Base-by-base conservation (phyloP, 306 rosid species). In the Morella rubra region DNA sequence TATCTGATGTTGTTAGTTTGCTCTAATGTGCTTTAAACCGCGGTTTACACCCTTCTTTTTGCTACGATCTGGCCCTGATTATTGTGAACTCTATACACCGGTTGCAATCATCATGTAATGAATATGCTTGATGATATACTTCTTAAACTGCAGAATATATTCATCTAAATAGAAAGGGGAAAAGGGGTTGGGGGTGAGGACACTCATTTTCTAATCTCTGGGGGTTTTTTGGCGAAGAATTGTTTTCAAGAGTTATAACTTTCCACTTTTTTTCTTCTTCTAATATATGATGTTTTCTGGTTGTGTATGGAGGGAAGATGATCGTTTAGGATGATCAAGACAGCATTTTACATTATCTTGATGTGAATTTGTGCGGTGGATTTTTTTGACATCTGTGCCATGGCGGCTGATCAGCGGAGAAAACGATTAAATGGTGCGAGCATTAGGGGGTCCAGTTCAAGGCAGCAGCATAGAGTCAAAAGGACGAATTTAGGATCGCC, bases 321-420 rank as follows among this genome's bases (percentile, higher is more conserved):
- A 75, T 80, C 12, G 44, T 60, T 67, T 59, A 73, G 79, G 74
- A 77, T 64, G 77, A 71, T 42, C 69, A 81, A 77, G 81, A 51
- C 24, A 65, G 37, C 52, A 58, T 64, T 76, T 82, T 76, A 71
- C 73, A 76, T 37, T 73, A 69, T 81, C 70, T 73, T 45, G 61
- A n/a, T 79, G 37, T 78, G 69, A 80, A 79, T 59, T 42, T 59
- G 71, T 70, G 47, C 84, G 73, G 80, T 79, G 78, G 55, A 53
- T 77, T 59, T 55, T 77, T 83, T 44, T 68, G 73, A 72, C 61
- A 12, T 68, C 75, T 45, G 76, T 81, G 66, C 54, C 67, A 67
- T 95, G 99, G 98, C 93, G 70, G 96, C 99, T 81, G 95, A 92
- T 84, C 99, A 95, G 70, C 79, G 85, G 83, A 91, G 93, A 81